Base-by-base conservation (phyloP, 495 filamentous ascomycete species). In the Achaetomiella virescens region DNA sequence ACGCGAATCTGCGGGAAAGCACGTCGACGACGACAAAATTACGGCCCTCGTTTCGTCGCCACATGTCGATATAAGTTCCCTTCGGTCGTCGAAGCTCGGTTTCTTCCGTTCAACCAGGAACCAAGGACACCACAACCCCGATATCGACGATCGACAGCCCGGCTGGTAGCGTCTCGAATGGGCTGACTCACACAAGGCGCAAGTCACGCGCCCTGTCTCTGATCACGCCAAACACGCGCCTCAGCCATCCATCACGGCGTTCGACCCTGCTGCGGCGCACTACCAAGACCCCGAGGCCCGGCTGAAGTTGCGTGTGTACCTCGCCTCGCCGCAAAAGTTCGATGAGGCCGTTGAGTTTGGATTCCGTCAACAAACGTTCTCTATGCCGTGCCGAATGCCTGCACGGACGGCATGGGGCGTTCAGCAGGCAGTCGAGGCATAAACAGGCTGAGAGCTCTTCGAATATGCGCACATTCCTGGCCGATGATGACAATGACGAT, bases 281-380 rank as follows among this genome's bases (percentile, higher is more conserved):
- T 96, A 96, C 62, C 89, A 88, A 67, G 90, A 97, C 58, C 90
- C 91, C 0, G 89, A 96, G 66, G 89, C 91, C 36, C 82, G 92
- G 36, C 71, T 91, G 46, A 95, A 92, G 66, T 73, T 97, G 12
- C 85, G 90, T 3, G 84, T 90, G n/a, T 95, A 91, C 59, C 78
- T 95, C 3, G 87, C 88, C 17, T 97, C 92, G 2, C 88, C 90
- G 9, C 89, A 96, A 59, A 96, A 95, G 66, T 96, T 97, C 56
- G 93, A 97, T 63, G 91, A 97, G 73, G 91, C 89, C 1, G 80
- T 96, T 50, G 89, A 93, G 65, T 96, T 93, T 71, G 91, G 92
- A 5, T 96, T 97, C 60, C 91, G 0, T 84, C 88, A 17, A 79
- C 71, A 29, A 71, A 78, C 36, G 64, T 64, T 2, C 55, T 72